phyloP scores from a whole-genome alignment of 2,329 filamentous ascomycete genomes.

The Rhynchosporium agropyri region DNA sequence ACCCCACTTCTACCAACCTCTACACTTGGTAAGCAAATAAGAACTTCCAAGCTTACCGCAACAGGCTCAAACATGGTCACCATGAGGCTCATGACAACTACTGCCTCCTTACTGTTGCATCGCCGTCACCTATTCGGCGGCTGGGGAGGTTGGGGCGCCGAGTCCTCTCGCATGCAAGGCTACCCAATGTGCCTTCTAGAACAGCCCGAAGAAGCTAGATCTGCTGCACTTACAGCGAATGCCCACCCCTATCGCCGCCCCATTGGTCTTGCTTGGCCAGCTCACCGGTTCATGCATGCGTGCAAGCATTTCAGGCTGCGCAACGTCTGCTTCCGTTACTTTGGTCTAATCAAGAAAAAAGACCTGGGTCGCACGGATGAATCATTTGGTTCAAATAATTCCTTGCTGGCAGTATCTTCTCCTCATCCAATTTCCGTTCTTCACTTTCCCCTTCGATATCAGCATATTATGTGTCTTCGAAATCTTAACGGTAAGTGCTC shows the following conservation, averaged over 20 bases:
- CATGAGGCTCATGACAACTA: conserved; percentile 4
- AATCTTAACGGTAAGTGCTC: conserved; percentile 16
- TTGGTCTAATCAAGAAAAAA: conserved; percentile 10
- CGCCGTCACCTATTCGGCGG: background rate
- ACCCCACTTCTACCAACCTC: conserved; percentile 12
- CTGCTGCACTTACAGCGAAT: conserved; percentile 20
- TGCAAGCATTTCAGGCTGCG: conserved; percentile 13
- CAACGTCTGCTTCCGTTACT: conserved; percentile 1
- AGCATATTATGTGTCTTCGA: conserved; percentile 21
- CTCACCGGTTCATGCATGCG: conserved; percentile 21
- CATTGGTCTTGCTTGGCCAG: conserved; percentile 24
- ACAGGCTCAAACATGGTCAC: conserved; percentile 3
- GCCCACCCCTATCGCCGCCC: conserved; percentile 5
- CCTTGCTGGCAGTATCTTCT: background rate
- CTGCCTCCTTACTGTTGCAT: conserved; percentile 13
- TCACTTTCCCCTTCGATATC: conserved; percentile 1
- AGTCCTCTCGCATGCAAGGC: conserved; percentile 24
- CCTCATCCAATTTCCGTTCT: background rate
- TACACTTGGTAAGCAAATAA: conserved; percentile 11
- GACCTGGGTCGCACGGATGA: conserved; percentile 8
- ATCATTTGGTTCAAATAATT: conserved; percentile 16
- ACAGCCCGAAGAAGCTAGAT: conserved; percentile 16
- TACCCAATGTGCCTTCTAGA: conserved; percentile 23
- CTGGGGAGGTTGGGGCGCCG: conserved; percentile 18
- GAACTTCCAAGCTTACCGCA: background rate